Base-by-base conservation (phyloP, 495 filamentous ascomycete species). In the Entonaema liquescens region DNA sequence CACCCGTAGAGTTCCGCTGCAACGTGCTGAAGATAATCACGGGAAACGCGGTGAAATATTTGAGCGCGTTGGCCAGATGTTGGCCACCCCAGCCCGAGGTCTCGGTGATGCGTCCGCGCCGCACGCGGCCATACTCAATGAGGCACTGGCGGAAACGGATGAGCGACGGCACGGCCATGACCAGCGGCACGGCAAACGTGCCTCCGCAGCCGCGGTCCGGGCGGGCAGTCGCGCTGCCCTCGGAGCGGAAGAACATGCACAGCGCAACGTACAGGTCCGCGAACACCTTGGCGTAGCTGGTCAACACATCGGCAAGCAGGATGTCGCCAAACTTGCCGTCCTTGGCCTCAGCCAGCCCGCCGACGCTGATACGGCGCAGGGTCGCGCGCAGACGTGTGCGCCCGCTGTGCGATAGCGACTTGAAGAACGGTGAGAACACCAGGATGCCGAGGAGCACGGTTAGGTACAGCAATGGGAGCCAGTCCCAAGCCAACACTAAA, bases 261-360 rank as follows among this genome's bases (percentile, higher is more conserved):
- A 92, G 81, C 31, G 89, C 88, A 54, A 97, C 89, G 76, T 91
- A 95, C n/a, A 97, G 80, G 77, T 98, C 96, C 3, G 89, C 94
- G 2, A 98, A 82, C 26, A 97, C 89, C 73, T 94, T 97, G 47
- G 95, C 90, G 78, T 98, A 99, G 70, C 91, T 95, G 8, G 95
- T 99, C 65, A 99, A 80, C 35, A 91, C 94, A 85, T 99, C 95
- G 7, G 95, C 94, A n/a, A 98, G 85, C 42, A 99, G 81, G 61
- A 98, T 90, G 76, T 99, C 95, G 44, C 92, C 93, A 73, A 99
- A 99, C 62, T 94, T 96, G 38, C 92, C 92, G 81, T 94, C 89
- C 56, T 91, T 87, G 6, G 90, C 78, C 77, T 92, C 88, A 8
- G 93, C 92, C n/a, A 97, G 78, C 1, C 93, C 92, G 31, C 93